phyloP scores from a whole-genome alignment of 306 rosid species.

The apple (Malus domestica) region DNA sequence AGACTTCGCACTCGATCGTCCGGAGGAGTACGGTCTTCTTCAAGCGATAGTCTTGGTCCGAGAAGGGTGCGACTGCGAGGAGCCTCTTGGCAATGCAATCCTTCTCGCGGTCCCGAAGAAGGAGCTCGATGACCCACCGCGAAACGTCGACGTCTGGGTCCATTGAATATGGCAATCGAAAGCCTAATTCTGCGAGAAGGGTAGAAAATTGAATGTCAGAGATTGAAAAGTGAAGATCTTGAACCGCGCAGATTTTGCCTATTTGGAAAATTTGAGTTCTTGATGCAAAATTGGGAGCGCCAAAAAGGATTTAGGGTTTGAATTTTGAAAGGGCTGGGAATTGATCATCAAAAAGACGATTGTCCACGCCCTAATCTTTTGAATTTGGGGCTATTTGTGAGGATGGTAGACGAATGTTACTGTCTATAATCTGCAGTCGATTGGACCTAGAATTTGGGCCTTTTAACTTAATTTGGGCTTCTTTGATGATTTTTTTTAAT shows the following conservation, averaged over 20 bases:
- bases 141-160: conserved; percentile 34
- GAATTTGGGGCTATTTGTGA: not conserved
- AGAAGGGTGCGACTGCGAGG: conserved; percentile 29
- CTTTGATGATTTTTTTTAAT: not conserved
- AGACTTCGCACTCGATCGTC: conserved; percentile 32
- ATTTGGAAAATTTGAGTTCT: not conserved
- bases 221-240: not conserved
- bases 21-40: conserved; percentile 58
- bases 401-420: not conserved
- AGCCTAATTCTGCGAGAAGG: not conserved
- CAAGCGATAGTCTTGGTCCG: conserved; percentile 43
- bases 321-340: not conserved
- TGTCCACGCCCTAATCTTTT: not conserved
- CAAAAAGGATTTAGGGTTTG: not conserved
- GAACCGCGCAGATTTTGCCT: not conserved
- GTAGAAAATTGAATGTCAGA: not conserved
- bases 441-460: not conserved
- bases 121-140: conserved; percentile 55
- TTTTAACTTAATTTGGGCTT: not conserved
- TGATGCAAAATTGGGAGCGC: not conserved
- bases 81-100: conserved; percentile 25
- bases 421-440: not conserved
- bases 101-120: conserved; percentile 43
- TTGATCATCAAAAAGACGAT: not conserved
- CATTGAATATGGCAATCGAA: not conserved